Percentiles rank a stretch among this genome's conserved stretches.
Conservation (phyloP, 768 basidiomycete species). For the Thelephora aurantiotincta region DNA sequence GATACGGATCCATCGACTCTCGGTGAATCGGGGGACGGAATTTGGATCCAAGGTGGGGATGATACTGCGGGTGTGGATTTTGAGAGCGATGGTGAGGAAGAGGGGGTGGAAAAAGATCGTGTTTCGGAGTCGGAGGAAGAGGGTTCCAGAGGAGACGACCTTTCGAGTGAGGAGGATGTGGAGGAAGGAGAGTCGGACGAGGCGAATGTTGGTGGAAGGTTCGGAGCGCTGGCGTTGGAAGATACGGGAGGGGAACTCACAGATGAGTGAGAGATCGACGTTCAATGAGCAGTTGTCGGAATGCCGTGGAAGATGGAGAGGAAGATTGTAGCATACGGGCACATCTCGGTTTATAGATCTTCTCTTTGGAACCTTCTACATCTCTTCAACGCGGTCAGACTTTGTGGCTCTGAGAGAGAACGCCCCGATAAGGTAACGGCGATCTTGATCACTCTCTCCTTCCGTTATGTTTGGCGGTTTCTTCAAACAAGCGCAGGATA, state of each 20-base stretch:
- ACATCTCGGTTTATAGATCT: too few relatives aligned
- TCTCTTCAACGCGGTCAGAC: too few relatives aligned
- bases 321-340: too few relatives aligned
- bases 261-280: conserved; percentile 13
- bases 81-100: conserved; percentile 17
- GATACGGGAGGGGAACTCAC: conserved; percentile 19
- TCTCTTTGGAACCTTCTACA: too few relatives aligned
- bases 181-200: conserved; percentile 10
- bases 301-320: not conserved
- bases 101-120: conserved; percentile 5
- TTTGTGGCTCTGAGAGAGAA: too few relatives aligned
- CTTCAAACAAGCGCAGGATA: too few relatives aligned
- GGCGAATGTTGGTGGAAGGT: conserved; percentile 13
- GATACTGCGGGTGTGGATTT: conserved; percentile 8
- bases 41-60: conserved; percentile 38
- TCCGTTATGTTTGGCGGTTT: too few relatives aligned
- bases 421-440: too few relatives aligned
- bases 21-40: conserved; percentile 26
- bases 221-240: conserved; percentile 26
- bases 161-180: conserved; percentile 15
- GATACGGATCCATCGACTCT: conserved; percentile 17
- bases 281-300: conserved; percentile 2
- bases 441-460: too few relatives aligned
- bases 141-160: conserved; percentile 20
- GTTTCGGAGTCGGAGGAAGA: conserved; percentile 7